phyloP scores from a whole-genome alignment of 75 land plant genomes.

The Larix kaempferi region DNA sequence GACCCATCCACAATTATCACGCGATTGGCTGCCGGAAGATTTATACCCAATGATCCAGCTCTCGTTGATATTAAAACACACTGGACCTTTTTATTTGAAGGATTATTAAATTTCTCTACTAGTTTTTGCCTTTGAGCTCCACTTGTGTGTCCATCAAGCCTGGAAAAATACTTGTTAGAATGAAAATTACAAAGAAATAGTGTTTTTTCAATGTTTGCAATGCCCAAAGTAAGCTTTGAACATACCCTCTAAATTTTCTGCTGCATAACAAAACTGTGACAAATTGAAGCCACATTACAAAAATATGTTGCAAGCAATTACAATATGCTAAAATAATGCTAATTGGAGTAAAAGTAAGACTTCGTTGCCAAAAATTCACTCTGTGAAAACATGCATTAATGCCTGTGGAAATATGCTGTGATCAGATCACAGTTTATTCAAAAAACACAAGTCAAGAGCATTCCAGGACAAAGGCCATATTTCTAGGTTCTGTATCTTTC shows the following conservation, averaged over 20 bases:
- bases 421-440: too few species aligned
- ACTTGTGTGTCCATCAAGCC: conserved; percentile 91
- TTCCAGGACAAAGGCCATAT: too few species aligned
- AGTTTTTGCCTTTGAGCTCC: conserved; percentile 74
- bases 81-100: conserved; percentile 70
- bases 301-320: not conserved
- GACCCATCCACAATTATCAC: conserved; percentile 99
- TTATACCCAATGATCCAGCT: conserved; percentile 97
- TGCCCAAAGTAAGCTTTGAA: not conserved
- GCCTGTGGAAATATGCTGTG: too few species aligned
- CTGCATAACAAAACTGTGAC: not conserved
- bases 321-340: too few species aligned
- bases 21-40: conserved; percentile 95
- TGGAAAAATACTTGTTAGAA: conserved; percentile 14
- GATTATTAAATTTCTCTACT: conserved; percentile 87
- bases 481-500: not conserved
- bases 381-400: too few species aligned
- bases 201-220: not conserved
- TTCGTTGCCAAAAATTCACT: too few species aligned
- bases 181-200: not conserved
- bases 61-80: conserved; percentile 92
- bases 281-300: not conserved
- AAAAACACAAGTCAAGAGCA: too few species aligned
- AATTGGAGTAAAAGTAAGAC: too few species aligned
- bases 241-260: not conserved